phyloP scores from a whole-genome alignment of 805 yeast species.

The Zygosaccharomyces gambellarensis region DNA sequence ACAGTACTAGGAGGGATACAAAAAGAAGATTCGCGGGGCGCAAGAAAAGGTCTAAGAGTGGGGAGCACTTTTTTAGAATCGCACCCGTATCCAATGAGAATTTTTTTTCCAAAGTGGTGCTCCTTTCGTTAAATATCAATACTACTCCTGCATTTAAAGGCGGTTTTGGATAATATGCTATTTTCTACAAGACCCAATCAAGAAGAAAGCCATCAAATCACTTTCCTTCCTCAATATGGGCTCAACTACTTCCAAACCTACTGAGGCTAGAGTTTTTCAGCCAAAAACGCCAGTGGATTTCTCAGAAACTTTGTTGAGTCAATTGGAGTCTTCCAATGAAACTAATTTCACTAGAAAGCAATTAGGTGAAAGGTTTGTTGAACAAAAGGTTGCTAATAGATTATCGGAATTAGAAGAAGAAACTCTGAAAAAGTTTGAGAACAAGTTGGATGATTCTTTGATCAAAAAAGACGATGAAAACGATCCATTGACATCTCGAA shows the following conservation, averaged over 20 bases:
- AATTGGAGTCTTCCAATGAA: slow-evolving; percentile 58
- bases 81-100: slow-evolving; percentile 5
- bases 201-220: background rate
- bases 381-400: slow-evolving; percentile 57
- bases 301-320: slow-evolving; percentile 57
- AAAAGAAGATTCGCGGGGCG: too few species aligned
- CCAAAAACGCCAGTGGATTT: slow-evolving; percentile 67
- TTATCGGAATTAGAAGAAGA: slow-evolving; percentile 50
- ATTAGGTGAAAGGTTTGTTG: slow-evolving; percentile 59
- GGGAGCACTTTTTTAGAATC: background rate
- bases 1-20: too few species aligned
- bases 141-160: background rate
- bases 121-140: slow-evolving; percentile 1
- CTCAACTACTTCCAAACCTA: slow-evolving; percentile 52
- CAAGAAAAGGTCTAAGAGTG: too few species aligned
- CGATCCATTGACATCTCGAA: slow-evolving; percentile 27
- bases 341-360: slow-evolving; percentile 69
- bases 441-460: slow-evolving; percentile 42
- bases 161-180: background rate
- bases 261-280: slow-evolving; percentile 58
- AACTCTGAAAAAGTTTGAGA: slow-evolving; percentile 48
- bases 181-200: background rate
- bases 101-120: background rate
- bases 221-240: slow-evolving; percentile 42
- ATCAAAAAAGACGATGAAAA: slow-evolving; percentile 31